These are phyloP conservation scores for Pelargonium australe DNA, from an alignment of 441 rosid genomes.

Conservation along the genomic window DNA sequence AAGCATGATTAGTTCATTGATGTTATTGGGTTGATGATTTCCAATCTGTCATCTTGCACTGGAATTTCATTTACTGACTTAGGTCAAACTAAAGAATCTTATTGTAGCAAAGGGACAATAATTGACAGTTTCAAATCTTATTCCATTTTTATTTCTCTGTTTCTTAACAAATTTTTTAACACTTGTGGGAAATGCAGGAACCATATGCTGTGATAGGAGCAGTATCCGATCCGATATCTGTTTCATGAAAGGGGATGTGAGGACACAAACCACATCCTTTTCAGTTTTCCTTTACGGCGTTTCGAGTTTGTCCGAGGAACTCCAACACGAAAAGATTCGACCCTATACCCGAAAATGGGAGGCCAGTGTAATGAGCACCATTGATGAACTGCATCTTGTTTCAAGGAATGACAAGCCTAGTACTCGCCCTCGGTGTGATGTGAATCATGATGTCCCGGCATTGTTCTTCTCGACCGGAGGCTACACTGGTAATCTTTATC, in stretches of 20 bases:
- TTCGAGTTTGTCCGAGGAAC: constrained; percentile 21
- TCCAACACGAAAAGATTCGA: constrained; percentile 54
- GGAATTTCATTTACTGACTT: neutral
- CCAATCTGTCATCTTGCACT: neutral
- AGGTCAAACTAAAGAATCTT: neutral
- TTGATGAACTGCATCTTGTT: constrained; percentile 60
- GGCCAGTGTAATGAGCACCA: constrained; percentile 62
- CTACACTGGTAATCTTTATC: constrained; percentile 84
- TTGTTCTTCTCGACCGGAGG: constrained; percentile 90
- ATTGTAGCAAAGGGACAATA: neutral
- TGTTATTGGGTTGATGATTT: neutral
- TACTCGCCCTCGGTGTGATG: constrained; percentile 43
- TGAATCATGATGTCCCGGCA: constrained; percentile 62
- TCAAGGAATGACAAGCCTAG: constrained; percentile 26
- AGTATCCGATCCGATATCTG: constrained; percentile 65
- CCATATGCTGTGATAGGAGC: constrained; percentile 79
- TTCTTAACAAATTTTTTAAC: neutral
- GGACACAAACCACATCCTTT: constrained; percentile 59
- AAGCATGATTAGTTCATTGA: neutral
- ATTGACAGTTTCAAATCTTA: neutral
- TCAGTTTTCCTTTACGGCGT: constrained; percentile 51
- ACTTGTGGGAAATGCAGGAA: constrained; percentile 38
- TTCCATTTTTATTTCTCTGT: neutral
- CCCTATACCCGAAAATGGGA: constrained; percentile 98
- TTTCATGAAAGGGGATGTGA: constrained; percentile 76